Evolutionary conservation across 371 early-diverging fungal species (phyloP), one percentile per base, ranked within the genome.

Genomic region (Catenaria anguillulae): DNA sequence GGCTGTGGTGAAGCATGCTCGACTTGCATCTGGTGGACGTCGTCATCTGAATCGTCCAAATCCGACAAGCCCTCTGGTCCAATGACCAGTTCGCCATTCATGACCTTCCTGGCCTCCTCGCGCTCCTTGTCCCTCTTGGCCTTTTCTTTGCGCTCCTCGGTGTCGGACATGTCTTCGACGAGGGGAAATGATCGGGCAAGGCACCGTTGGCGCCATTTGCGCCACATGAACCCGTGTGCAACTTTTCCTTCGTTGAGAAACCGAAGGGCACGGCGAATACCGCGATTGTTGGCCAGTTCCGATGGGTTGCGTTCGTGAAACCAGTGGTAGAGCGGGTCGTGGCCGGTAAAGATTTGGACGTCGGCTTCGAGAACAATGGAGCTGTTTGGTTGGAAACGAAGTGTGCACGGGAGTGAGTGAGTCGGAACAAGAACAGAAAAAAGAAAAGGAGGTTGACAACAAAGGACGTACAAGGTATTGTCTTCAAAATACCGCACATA

Each of bases 401-500:
- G n/a, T n/a, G n/a, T n/a, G n/a, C n/a, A n/a, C n/a, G 37, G 37
- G 37, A 37, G 37, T 13, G 37, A 37, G 37, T 8, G 37, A 37
- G 37, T 37, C 37, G 4, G 13, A 13, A 37, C 13, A 13, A 37
- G 37, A n/a, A n/a, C n/a, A n/a, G n/a, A n/a, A n/a, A n/a, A n/a
- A n/a, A n/a, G n/a, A n/a, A n/a, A n/a, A n/a, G n/a, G n/a, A n/a
- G n/a, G n/a, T n/a, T n/a, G n/a, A n/a, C n/a, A n/a, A 17, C 17
- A 2, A 46, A n/a, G 24, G 19, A 50, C 50, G 50, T 26, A 50
- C 50, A 50, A 50, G 50, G 50, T 50, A 29, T 50, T 24, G 50
- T 50, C 50, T 15, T 50, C 50, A 29, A 50, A 50, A 21, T 50
- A 50, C 19, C 50, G 50, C 50, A 50, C 50, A 21, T 50, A 50